phyloP scores from a whole-genome alignment of 805 yeast species.

The Pichia paraexigua region DNA sequence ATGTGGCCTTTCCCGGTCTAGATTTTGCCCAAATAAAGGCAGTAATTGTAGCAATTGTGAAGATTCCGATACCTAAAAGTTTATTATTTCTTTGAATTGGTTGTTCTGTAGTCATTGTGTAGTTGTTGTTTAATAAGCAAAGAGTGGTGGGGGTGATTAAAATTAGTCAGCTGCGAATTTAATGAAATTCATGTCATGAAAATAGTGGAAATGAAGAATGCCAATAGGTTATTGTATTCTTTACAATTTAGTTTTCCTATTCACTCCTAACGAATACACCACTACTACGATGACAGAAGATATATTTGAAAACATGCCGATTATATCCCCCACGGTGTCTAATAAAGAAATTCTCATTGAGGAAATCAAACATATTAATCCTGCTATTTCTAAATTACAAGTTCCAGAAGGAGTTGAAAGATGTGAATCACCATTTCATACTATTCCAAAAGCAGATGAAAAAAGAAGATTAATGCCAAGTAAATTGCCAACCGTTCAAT shows the following conservation, averaged over 20 bases:
- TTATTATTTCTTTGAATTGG: neutral
- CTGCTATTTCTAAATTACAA: neutral
- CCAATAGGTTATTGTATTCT: too few relatives aligned
- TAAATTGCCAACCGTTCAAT: constrained; percentile 65
- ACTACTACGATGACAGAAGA: constrained; percentile 3
- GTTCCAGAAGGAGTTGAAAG: neutral
- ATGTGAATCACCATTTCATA: constrained; percentile 2
- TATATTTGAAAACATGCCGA: constrained; percentile 17
- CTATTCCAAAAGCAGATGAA: constrained; percentile 11
- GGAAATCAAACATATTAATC: neutral
- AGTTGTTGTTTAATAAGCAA: too few relatives aligned
- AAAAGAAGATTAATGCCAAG: constrained; percentile 40
- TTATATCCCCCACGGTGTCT: constrained; percentile 33
- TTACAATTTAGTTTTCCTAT: too few relatives aligned
- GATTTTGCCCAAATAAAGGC: neutral
- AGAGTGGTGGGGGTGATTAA: too few relatives aligned
- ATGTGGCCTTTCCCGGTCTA: constrained; percentile 5
- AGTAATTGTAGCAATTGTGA: constrained; percentile 5
- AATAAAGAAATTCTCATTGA: neutral
- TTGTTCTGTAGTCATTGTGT: neutral
- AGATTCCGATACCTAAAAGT: constrained; percentile 4
- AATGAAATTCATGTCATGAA: neutral
- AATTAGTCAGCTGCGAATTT: constrained; percentile 6
- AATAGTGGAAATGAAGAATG: too few relatives aligned
- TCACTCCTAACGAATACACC: neutral